phyloP scores from a whole-genome alignment of 108 stramenopile species.

The Skeletonema grethae region DNA sequence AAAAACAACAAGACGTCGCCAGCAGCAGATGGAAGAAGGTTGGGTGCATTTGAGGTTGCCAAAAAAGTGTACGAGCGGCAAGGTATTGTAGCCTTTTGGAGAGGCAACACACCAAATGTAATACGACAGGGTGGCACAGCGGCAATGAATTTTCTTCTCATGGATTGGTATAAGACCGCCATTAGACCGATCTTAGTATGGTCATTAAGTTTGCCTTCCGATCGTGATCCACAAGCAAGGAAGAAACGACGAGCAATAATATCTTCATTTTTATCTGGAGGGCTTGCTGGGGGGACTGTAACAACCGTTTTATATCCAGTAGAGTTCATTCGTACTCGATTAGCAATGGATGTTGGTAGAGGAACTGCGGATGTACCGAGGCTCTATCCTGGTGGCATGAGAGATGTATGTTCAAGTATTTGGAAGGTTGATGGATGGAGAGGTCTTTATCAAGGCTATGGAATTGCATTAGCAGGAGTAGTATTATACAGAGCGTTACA shows the following conservation, averaged over 20 bases:
- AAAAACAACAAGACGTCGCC: not conserved
- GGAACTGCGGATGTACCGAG: constrained; percentile 44
- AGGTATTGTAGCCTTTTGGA: constrained; percentile 76
- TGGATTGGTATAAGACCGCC: constrained; percentile 80
- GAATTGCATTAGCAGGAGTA: constrained; percentile 91
- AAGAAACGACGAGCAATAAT: constrained; percentile 52
- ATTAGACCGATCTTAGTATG: constrained; percentile 41
- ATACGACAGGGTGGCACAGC: constrained; percentile 74
- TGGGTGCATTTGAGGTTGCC: constrained; percentile 62
- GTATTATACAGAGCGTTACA: constrained; percentile 93
- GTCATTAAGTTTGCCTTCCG: constrained; percentile 42
- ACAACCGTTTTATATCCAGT: constrained; percentile 96
- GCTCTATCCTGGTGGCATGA: constrained; percentile 70
- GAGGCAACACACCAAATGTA: constrained; percentile 86
- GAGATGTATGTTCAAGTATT: constrained; percentile 74
- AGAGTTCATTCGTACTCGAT: constrained; percentile 94
- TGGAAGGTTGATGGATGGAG: constrained; percentile 79
- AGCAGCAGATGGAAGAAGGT: not conserved
- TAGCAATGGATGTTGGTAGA: constrained; percentile 94
- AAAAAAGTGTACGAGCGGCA: constrained; percentile 61
- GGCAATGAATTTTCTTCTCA: constrained; percentile 80
- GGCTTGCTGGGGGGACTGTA: constrained; percentile 93
- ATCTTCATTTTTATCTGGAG: constrained; percentile 89
- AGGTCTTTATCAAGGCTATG: constrained; percentile 98
- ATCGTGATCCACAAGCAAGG: constrained; percentile 41